Evolutionary conservation across 2,329 filamentous ascomycete genomes (phyloP), one percentile per base, ranked within the genome.

Genomic region (Capronia epimyces): DNA sequence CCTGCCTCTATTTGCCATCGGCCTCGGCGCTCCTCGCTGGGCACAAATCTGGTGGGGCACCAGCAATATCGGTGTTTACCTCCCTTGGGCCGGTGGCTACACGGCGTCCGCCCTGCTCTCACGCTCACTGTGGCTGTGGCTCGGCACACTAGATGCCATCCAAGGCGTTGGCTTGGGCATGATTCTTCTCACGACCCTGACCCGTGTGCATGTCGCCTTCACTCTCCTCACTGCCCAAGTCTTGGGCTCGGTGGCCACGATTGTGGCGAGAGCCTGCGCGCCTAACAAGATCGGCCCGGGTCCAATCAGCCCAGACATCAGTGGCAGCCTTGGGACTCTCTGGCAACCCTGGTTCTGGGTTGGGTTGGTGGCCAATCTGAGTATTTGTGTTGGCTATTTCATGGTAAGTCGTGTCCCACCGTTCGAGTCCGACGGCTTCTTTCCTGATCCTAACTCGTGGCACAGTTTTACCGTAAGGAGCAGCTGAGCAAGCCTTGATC

Each of bases 121-220:
- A 1, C 72, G 82, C 36, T 68, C 71, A 49, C 66, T 84, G 3
- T 85, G 82, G 82, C 71, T 85, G 9, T 86, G 82, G 81, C 75
- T 86, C 0, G 82, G 82, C 34, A 74, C 84, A 3, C 70, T 85
- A 8, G 82, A 86, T 59, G 74, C 79, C 8, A 67, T 85, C 5
- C 82, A 86, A 63, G 80, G 81, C 32, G 76, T 84, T 1, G 82
- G 82, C 1, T 77, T 85, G 48, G 82, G 82, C 47, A 85, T 84
- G 81, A 79, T 85, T 45, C 69, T 86, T 3, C 66, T 85, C 36
- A 80, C 83, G 63, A 84, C 81, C 0, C 66, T 83, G 57, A 84
- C 82, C 1, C 71, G 82, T 16, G 75, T 83, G 64, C 82, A 86
- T 61, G 81, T 84, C 50, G 74, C 78, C 47, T 82, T 81, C 57